Evolutionary conservation across 345 rosid species (phyloP).

Genomic region (Lumnitzera racemosa): DNA sequence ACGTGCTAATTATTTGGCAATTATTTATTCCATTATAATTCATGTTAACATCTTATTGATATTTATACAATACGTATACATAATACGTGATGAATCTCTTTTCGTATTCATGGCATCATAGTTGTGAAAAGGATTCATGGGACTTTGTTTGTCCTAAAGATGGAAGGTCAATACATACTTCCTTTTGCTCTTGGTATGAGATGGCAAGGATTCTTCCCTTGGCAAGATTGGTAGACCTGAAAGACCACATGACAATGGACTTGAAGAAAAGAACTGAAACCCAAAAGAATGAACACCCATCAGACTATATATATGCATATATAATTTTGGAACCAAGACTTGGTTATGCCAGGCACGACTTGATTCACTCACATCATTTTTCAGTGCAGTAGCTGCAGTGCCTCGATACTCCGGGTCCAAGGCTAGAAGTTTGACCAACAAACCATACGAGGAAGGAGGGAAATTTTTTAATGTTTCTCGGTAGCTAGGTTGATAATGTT

Average conservation of each 20-base stretch:
- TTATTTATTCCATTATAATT: too few relatives aligned
- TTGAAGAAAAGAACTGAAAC: constrained; percentile 47
- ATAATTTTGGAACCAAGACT: too few relatives aligned
- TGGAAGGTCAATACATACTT: constrained; percentile 17
- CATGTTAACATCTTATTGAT: too few relatives aligned
- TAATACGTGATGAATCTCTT: too few relatives aligned
- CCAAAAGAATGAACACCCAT: background rate
- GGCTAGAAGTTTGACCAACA: constrained; percentile 53
- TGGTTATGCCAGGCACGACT: too few relatives aligned
- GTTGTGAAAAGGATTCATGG: too few relatives aligned
- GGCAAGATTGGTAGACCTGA: constrained; percentile 38
- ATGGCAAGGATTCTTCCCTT: constrained; percentile 27
- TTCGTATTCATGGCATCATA: too few relatives aligned
- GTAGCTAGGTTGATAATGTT: constrained; percentile 59
- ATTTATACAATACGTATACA: too few relatives aligned
- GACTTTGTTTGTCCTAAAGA: too few relatives aligned
- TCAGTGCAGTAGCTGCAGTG: constrained; percentile 63
- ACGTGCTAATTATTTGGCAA: too few relatives aligned
- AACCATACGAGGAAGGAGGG: constrained; percentile 43
- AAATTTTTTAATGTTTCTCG: constrained; percentile 55
- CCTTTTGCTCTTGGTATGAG: constrained; percentile 16
- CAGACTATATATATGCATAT: too few relatives aligned
- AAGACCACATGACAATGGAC: constrained; percentile 44
- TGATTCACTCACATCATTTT: constrained; percentile 38
- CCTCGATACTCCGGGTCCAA: constrained; percentile 66